These are phyloP conservation scores for Aspergillus nidulans DNA, from an alignment of 495 filamentous ascomycete genomes.

Conservation along the genomic window DNA sequence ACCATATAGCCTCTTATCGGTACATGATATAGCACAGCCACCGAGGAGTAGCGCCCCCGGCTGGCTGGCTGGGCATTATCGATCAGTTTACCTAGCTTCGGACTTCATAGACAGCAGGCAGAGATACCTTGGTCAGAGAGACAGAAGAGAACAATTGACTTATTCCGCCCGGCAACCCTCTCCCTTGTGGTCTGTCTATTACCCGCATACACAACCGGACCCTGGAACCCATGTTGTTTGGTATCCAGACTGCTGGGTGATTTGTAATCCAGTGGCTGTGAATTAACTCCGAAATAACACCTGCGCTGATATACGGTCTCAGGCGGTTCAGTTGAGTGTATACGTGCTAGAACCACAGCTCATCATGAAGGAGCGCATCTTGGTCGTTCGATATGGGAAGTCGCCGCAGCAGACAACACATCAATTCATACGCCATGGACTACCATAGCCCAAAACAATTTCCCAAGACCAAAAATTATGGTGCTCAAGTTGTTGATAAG, in stretches of 20 bases:
- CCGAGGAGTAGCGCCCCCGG: slow-evolving; percentile 46
- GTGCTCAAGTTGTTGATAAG: not conserved
- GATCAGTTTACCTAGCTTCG: slow-evolving; percentile 46
- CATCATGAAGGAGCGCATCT: not conserved
- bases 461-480: no score
- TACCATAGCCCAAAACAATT: not conserved
- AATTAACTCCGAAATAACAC: slow-evolving; percentile 16
- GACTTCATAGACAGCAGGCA: slow-evolving; percentile 43
- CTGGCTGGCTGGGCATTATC: slow-evolving; percentile 34
- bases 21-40: slow-evolving; percentile 62
- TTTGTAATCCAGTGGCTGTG: slow-evolving; percentile 37
- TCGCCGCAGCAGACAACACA: not conserved
- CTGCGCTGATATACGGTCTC: not conserved
- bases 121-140: slow-evolving; percentile 28
- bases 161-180: slow-evolving; percentile 38
- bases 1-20: slow-evolving; percentile 65
- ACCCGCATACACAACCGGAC: slow-evolving; percentile 17
- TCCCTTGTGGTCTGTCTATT: slow-evolving; percentile 18
- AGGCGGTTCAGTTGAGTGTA: slow-evolving; percentile 11
- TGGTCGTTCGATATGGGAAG: not conserved
- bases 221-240: slow-evolving; percentile 16
- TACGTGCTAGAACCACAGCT: slow-evolving; percentile 7
- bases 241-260: slow-evolving; percentile 24
- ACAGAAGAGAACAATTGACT: slow-evolving; percentile 39
- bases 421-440: not conserved